Evolutionary conservation across 1,284 basidiomycete genomes (phyloP).

Genomic region (Austroboletus novae-zelandiae): DNA sequence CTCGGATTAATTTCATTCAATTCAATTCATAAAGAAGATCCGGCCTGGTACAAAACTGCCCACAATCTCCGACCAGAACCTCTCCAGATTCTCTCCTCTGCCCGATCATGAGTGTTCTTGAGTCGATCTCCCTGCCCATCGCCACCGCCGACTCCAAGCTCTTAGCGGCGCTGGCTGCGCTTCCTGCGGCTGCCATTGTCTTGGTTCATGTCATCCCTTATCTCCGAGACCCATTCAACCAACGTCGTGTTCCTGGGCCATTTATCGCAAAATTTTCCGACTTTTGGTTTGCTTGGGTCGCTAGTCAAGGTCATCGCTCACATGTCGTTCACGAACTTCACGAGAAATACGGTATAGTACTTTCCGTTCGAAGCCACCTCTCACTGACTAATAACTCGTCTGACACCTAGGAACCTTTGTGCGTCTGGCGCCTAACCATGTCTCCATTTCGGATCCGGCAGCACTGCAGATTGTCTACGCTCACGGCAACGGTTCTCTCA

Average conservation of each 20-base stretch:
- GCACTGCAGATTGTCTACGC: slow-evolving; percentile 76
- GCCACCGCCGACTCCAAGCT: slow-evolving; percentile 10
- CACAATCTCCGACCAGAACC: neutral
- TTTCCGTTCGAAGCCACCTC: neutral
- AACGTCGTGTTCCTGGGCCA: slow-evolving; percentile 72
- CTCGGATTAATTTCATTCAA: too few relatives aligned
- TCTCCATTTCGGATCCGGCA: slow-evolving; percentile 78
- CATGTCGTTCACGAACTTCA: slow-evolving; percentile 78
- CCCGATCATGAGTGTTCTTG: slow-evolving; percentile 17
- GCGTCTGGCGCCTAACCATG: slow-evolving; percentile 85
- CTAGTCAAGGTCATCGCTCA: slow-evolving; percentile 71
- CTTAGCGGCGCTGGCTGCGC: slow-evolving; percentile 17
- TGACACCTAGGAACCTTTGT: slow-evolving; percentile 62
- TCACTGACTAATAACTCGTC: neutral
- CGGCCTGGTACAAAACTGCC: neutral
- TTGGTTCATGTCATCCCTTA: slow-evolving; percentile 57
- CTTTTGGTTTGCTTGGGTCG: slow-evolving; percentile 70
- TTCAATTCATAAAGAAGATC: slow-evolving; percentile 3
- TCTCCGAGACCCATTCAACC: slow-evolving; percentile 54
- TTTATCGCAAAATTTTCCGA: slow-evolving; percentile 74
- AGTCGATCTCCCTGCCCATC: slow-evolving; percentile 10
- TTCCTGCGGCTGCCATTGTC: slow-evolving; percentile 35
- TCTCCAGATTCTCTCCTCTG: slow-evolving; percentile 1
- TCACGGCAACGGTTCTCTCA: slow-evolving; percentile 77
- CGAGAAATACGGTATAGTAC: slow-evolving; percentile 64